Conservation (phyloP, 768 basidiomycete species). For the Lactarius hengduanensis region DNA sequence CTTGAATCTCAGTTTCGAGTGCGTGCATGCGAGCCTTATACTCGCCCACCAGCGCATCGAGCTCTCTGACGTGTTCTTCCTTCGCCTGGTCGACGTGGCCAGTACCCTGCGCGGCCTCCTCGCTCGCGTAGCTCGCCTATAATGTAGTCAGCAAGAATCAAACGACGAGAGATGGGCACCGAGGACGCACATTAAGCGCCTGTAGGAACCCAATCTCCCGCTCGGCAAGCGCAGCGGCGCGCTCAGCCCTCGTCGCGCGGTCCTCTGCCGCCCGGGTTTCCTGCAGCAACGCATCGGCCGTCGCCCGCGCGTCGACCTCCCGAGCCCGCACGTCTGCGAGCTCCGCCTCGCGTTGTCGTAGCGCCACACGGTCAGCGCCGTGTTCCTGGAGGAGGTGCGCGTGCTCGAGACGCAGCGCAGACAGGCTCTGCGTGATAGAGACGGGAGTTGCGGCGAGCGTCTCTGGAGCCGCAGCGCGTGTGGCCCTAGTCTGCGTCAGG, state of each 20-base stretch:
- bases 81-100: slow-evolving; percentile 39
- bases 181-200: too few species aligned
- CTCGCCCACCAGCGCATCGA: slow-evolving; percentile 53
- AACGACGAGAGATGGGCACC: neutral
- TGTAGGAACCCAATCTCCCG: too few species aligned
- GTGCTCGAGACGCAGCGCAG: slow-evolving; percentile 59
- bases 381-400: slow-evolving; percentile 67
- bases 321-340: too few species aligned
- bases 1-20: slow-evolving; percentile 51
- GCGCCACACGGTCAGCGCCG: slow-evolving; percentile 52
- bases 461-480: too few species aligned
- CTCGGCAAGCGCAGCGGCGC: too few species aligned
- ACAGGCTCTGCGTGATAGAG: slow-evolving; percentile 35
- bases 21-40: slow-evolving; percentile 50
- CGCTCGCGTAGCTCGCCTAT: slow-evolving; percentile 63
- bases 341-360: slow-evolving; percentile 29
- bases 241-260: too few species aligned
- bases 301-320: too few species aligned
- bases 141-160: neutral
- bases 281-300: too few species aligned
- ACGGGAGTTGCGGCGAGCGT: too few species aligned
- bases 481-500: too few species aligned
- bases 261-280: too few species aligned
- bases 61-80: slow-evolving; percentile 48
- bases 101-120: slow-evolving; percentile 44